Base-by-base conservation (phyloP, 768 basidiomycete genomes). In the Xerocomellus intermedius region DNA sequence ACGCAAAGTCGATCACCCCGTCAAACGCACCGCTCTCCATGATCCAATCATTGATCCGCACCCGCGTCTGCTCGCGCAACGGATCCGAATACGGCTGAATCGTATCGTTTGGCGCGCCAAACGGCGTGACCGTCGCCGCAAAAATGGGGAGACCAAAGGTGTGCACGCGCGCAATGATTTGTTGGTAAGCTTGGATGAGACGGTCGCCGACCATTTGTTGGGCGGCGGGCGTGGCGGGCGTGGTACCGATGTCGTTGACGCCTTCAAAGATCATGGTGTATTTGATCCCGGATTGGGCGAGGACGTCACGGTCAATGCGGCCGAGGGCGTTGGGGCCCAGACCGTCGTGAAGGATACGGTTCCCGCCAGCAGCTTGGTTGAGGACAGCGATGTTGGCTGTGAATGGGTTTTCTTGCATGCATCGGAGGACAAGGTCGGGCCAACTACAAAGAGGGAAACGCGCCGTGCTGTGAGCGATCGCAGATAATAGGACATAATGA, bases 231-330 rank as follows among this genome's bases (percentile, higher is more conserved):
- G 56, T 35, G 16, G 56, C 19, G 3, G 52, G 35, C 1, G 55
- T 19, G 19, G 55, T 52, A 14, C 45, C 46, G 12, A 48, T 52
- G 46, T 59, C 55, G 37, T 59, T 58, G 58, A 52, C 50, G 8
- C 50, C 50, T 45, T 58, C 50, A 14, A 52, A 58, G 19, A 58
- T 41, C 38, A 50, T 50, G 35, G 22, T 8, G 22, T 50, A 59
- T 19, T 54, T 47, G 43, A 59, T 54, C 35, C 51, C 48, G 2
- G 57, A 50, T 42, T 47, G 48, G 3, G 35, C 41, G 28, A 50
- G 26, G 37, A 52, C 28, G n/a, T 52, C 56, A 3, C 46, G 43
- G 24, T 50, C 49, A 14, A 55, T 55, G 35, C 48, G 39, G 7
- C 41, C 26, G 9, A 52, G 46, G 3, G 19, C 46, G 30, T 50